Base-by-base conservation (phyloP, 495 filamentous ascomycete genomes). In the Neurospora sp. region DNA sequence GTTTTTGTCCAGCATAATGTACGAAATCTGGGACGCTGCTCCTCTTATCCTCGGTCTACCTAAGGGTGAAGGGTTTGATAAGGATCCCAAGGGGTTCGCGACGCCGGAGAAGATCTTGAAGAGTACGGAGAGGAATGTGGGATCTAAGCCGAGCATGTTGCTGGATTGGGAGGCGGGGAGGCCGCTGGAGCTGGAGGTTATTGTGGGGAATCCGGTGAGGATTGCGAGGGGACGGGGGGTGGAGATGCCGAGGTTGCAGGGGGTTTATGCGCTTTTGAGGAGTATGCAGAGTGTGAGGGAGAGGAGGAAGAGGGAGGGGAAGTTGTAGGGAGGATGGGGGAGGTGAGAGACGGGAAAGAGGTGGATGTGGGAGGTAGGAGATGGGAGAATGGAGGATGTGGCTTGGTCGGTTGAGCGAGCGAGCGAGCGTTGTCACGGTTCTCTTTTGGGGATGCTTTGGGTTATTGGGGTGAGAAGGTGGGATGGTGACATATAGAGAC, bases 121-220 rank as follows among this genome's bases (percentile, higher is more conserved):
- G 71, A 87, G 86, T 71, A 89, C 84, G 17, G 83, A 87, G 77
- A 76, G 83, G 71, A 89, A 90, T 71, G 82, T 81, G 20, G 88
- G 86, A 6, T 86, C 84, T 12, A 86, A 84, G 78, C 88, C 89
- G 20, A 88, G 86, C 73, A 89, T 89, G 88, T 73, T 87, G 73
- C 53, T 89, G 0, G 88, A 89, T 73, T 88, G 87, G 86, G 87
- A 88, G 76, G 81, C 82, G 4, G 87, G 85, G 0, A 78, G 84
- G 70, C 81, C 81, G 42, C 81, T 89, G 84, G 88, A 90, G 81
- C 69, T 89, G 27, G 88, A 90, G 78, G 88, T 89, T 35, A 89
- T 90, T 38, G 75, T 90, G 48, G 88, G 88, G 1, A 89, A 89
- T 73, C 86, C 87, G 37, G 81, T 90, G 0, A 74, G 84, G 74